Percentiles rank a stretch among this genome's conserved stretches.
phyloP scores from a whole-genome alignment of 1,284 basidiomycete species.

The Fistulina hepatica region DNA sequence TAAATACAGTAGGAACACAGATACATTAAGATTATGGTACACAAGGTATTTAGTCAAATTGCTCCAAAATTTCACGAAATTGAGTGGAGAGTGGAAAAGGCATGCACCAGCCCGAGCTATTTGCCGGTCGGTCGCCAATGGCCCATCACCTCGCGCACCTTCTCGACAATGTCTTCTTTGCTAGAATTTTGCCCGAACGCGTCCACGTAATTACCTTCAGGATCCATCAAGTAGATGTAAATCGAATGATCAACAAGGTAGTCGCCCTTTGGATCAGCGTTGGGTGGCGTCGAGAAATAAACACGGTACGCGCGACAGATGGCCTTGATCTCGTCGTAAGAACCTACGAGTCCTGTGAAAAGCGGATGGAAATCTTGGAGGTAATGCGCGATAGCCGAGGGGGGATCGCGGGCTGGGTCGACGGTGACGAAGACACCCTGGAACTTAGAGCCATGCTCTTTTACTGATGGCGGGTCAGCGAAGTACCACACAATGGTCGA shows the following conservation, averaged over 20 bases:
- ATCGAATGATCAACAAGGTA: constrained; percentile 97
- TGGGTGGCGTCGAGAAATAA: constrained; percentile 95
- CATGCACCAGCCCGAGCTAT: too few relatives aligned
- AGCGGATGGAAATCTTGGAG: constrained; percentile 84
- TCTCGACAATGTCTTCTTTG: constrained; percentile 58
- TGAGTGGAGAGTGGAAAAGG: not conserved
- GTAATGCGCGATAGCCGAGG: constrained; percentile 48
- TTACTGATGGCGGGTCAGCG: not conserved
- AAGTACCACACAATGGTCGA: not conserved
- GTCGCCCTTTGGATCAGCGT: constrained; percentile 79
- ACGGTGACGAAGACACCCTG: constrained; percentile 92
- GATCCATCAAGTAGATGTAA: constrained; percentile 99
- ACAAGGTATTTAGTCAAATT: too few relatives aligned
- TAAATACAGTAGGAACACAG: too few relatives aligned
- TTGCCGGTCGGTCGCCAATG: too few relatives aligned
- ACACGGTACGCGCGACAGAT: constrained; percentile 94
- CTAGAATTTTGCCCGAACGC: constrained; percentile 86
- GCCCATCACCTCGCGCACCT: constrained; percentile 45
- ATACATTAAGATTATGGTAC: too few relatives aligned
- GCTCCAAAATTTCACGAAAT: too few relatives aligned
- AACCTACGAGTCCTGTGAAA: constrained; percentile 81
- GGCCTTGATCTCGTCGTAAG: constrained; percentile 78
- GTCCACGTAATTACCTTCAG: constrained; percentile 88
- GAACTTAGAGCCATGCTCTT: constrained; percentile 41
- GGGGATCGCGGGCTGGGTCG: constrained; percentile 87